Base-by-base conservation (phyloP, 345 rosid genomes). In the Erysimum cheiranthoides region DNA sequence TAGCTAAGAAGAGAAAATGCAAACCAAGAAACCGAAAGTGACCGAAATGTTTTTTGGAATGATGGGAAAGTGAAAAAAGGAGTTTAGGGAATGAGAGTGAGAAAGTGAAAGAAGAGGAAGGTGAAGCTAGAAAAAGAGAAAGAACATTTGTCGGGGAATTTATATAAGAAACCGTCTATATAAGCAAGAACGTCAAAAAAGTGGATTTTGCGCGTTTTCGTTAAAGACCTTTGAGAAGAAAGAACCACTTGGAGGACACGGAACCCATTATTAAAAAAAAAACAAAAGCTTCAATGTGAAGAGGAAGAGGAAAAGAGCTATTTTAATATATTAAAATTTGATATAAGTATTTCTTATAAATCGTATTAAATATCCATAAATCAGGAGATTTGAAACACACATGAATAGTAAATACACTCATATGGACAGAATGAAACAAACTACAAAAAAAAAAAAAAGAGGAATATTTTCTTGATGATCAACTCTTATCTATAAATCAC, bases 181-280 rank as follows among this genome's bases (percentile, higher is more conserved):
- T 40, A 61, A 63, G 64, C 66, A 61, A 61, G 50, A 77, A 77
- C 66, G 68, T 63, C 64, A 77, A 70, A 53, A 77, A 73, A 50
- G 81, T 70, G 27, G 45, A 46, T 77, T 69, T 77, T 77, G 45
- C 70, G 79, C 70, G 80, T 68, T 69, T 58, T 47, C 6, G 59
- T 11, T 34, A 61, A 54, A 42, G 65, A 54, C 72, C 61, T 75
- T 77, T 70, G 46, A 65, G 73, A 78, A 78, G 81, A 60, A 67
- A 73, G 80, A 77, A 77, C 76, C 72, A 71, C 76, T 77, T 77
- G 76, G 81, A 66, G 32, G 47, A 72, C 77, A 78, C 60, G 78
- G 39, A 78, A 78, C 63, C 68, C 17, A 12, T 46, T 2, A 10
- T 5, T 36, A 7, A 36, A 36, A 5, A 27, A 64, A 32, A 11